Percentiles rank a stretch among this genome's conserved stretches.
Conservation (phyloP, 768 basidiomycete species). For the Pisolithus orientalis region DNA sequence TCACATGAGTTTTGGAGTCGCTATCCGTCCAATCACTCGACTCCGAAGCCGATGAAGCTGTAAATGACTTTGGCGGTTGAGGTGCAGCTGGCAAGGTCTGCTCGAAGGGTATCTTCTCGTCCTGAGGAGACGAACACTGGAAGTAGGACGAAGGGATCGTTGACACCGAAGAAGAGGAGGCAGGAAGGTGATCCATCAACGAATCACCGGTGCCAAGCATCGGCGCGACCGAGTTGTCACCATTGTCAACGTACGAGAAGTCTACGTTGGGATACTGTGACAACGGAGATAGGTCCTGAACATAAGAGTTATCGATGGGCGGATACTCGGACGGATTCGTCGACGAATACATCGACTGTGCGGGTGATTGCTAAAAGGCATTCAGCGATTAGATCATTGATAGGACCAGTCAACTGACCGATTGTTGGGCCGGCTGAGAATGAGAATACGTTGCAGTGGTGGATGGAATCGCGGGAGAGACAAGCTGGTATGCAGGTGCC, state of each 20-base stretch:
- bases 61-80: neutral
- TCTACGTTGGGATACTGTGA: neutral
- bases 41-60: neutral
- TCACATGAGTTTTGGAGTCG: slow-evolving; percentile 1
- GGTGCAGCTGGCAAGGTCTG: neutral
- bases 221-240: neutral
- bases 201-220: slow-evolving; percentile 9
- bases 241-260: neutral
- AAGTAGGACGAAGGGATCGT: slow-evolving; percentile 17
- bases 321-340: neutral
- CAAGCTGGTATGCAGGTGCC: neutral
- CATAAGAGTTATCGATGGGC: too few relatives aligned
- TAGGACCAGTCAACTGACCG: neutral
- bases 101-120: slow-evolving; percentile 9
- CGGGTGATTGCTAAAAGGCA: neutral
- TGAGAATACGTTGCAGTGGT: neutral
- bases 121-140: slow-evolving; percentile 9
- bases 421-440: neutral
- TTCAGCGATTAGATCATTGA: neutral
- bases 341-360: neutral
- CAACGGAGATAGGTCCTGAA: neutral
- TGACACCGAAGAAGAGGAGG: slow-evolving; percentile 20
- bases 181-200: slow-evolving; percentile 27
- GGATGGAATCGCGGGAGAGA: neutral
- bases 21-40: slow-evolving; percentile 17